A percentile compares a stretch with the other conserved stretches of the same genome.
Conservation (phyloP, 371 early-diverging fungal species). For the Rhizomucor pusillus region DNA sequence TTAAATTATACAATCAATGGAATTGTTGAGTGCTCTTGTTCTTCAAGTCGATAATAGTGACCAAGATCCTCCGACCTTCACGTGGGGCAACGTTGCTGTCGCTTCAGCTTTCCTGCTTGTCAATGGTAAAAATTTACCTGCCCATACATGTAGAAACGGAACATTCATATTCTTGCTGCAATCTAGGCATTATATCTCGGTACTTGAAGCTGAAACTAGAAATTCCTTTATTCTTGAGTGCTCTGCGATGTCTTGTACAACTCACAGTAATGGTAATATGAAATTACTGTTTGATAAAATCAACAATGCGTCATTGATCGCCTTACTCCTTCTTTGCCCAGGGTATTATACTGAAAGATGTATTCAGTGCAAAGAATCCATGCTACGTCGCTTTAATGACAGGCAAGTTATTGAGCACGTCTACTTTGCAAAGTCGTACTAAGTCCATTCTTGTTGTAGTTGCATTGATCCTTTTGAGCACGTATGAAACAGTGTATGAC, state of each 20-base stretch:
- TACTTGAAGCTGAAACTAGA: slow-evolving; percentile 58
- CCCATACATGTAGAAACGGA: not conserved
- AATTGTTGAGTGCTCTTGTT: no score
- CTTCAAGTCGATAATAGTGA: no score
- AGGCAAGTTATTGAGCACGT: no score
- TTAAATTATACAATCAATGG: no score
- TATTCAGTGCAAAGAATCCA: slow-evolving; percentile 55
- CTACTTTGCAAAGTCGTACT: no score
- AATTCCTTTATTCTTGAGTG: slow-evolving; percentile 54
- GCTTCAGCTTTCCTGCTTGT: slow-evolving; percentile 46
- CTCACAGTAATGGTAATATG: slow-evolving; percentile 56
- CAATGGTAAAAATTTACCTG: slow-evolving; percentile 33
- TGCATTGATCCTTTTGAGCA: slow-evolving; percentile 38
- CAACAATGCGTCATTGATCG: not conserved
- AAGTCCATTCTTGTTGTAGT: no score
- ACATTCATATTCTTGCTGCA: not conserved
- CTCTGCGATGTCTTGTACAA: slow-evolving; percentile 60
- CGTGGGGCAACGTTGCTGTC: slow-evolving; percentile 49
- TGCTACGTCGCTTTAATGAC: slow-evolving; percentile 52
- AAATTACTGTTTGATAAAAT: not conserved
- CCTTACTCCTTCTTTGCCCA: slow-evolving; percentile 13
- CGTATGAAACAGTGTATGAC: slow-evolving; percentile 53
- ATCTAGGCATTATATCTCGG: slow-evolving; percentile 52
- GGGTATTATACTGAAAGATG: slow-evolving; percentile 57
- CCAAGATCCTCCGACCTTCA: slow-evolving; percentile 3